Conservation (phyloP, 2,329 filamentous ascomycete genomes). For the Sporothrix brunneoviolacea region DNA sequence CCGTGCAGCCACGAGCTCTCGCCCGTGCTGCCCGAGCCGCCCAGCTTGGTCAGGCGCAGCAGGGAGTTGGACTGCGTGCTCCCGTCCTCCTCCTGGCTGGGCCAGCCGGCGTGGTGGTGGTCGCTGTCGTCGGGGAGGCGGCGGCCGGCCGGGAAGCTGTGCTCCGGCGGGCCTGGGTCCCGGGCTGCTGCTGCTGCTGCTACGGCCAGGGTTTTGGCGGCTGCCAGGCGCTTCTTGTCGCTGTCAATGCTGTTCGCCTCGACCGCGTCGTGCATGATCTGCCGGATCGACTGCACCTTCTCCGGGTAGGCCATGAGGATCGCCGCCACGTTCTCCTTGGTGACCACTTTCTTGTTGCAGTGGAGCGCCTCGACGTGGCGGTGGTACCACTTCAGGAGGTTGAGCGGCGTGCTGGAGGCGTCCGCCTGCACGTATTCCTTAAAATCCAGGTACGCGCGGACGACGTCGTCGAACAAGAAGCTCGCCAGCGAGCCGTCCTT, state of each 20-base stretch:
- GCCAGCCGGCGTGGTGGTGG: no score
- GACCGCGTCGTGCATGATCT: not conserved
- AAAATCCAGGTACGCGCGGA: constrained; percentile 39
- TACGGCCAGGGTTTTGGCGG: not conserved
- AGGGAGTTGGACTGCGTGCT: not conserved
- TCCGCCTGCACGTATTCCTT: constrained; percentile 30
- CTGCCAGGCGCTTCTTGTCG: not conserved
- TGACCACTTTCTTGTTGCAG: constrained; percentile 24
- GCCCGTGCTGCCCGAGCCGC: not conserved
- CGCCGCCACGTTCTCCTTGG: constrained; percentile 11
- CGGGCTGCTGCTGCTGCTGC: not conserved
- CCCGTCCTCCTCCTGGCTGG: not conserved
- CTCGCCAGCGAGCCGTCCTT: constrained; percentile 30
- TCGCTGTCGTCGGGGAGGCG: not conserved
- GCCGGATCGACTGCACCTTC: constrained; percentile 5
- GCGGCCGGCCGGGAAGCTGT: not conserved
- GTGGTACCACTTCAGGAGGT: constrained; percentile 35
- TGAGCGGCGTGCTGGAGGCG: not conserved
- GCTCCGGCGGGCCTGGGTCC: not conserved
- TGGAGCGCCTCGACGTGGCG: constrained; percentile 18
- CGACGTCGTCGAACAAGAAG: constrained; percentile 48
- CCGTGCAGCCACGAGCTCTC: constrained; percentile 11
- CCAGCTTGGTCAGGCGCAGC: not conserved
- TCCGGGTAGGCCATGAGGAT: constrained; percentile 16
- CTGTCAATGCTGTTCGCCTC: not conserved